phyloP scores from a whole-genome alignment of 441 rosid genomes.

The Eruca vesicaria region DNA sequence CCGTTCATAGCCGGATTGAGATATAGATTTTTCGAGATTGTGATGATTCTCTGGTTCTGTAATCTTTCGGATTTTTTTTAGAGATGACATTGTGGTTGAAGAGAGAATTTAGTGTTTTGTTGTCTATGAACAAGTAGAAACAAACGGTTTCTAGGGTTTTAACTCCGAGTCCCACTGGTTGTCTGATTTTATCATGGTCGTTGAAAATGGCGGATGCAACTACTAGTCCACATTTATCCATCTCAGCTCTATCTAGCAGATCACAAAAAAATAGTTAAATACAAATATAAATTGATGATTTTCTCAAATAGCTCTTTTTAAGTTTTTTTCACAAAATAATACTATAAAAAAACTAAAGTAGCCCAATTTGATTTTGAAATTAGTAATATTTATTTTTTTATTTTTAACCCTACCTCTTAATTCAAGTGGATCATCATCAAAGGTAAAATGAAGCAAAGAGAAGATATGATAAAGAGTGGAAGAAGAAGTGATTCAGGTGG shows the following conservation, averaged over 20 bases:
- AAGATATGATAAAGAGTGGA: no score
- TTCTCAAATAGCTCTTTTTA: no score
- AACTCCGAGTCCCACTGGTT: slow-evolving; percentile 77
- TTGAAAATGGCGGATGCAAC: slow-evolving; percentile 87
- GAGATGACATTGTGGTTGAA: slow-evolving; percentile 47
- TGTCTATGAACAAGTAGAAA: slow-evolving; percentile 90
- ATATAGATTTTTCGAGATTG: slow-evolving; percentile 45
- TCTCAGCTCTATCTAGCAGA: slow-evolving; percentile 62
- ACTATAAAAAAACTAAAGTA: no score
- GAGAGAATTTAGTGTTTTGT: slow-evolving; percentile 52
- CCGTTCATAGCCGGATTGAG: slow-evolving; percentile 84
- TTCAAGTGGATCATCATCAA: no score
- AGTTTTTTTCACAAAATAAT: no score
- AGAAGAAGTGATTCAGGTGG: no score
- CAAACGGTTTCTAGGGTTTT: slow-evolving; percentile 55
- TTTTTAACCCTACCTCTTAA: no score
- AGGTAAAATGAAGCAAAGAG: no score
- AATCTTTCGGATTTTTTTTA: slow-evolving; percentile 16
- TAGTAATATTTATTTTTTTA: no score
- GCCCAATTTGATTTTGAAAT: no score
- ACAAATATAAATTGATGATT: no score
- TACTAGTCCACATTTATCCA: slow-evolving; percentile 77
- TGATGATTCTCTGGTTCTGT: slow-evolving; percentile 58
- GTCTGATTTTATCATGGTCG: slow-evolving; percentile 86
- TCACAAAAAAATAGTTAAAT: background rate